phyloP scores from a whole-genome alignment of 2,329 filamentous ascomycete genomes.

The Botrytis galanthina region DNA sequence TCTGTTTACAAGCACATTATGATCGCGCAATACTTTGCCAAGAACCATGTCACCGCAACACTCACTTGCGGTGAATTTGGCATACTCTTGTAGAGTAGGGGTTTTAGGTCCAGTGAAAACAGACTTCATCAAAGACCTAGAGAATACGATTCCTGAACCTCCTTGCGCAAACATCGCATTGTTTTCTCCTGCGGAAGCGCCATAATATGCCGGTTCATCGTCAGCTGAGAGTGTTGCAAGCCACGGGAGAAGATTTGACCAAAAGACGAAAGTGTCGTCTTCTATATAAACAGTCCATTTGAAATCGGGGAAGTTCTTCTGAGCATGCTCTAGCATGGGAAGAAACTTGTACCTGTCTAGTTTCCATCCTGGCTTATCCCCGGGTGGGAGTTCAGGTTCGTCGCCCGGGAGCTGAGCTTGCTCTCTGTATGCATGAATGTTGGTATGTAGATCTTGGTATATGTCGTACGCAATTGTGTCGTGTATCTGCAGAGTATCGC shows the following conservation, averaged over 20 bases:
- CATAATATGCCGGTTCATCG: conserved; percentile 18
- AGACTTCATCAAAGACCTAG: conserved; percentile 19
- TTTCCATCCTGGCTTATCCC: conserved; percentile 16
- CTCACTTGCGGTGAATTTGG: conserved; percentile 8
- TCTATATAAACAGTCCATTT: conserved; percentile 27
- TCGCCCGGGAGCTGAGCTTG: conserved; percentile 21
- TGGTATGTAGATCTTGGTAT: conserved; percentile 10
- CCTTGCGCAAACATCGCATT: conserved; percentile 23
- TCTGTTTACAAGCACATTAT: conserved; percentile 18
- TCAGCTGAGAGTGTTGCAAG: conserved; percentile 16
- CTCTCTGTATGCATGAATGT: conserved; percentile 18
- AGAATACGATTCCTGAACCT: conserved; percentile 22
- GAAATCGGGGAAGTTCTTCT: conserved; percentile 3
- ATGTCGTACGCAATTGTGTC: conserved; percentile 13
- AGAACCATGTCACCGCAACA: conserved; percentile 25
- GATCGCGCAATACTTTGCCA: conserved; percentile 21
- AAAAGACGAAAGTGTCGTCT: conserved; percentile 23
- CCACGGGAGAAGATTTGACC: conserved; percentile 12
- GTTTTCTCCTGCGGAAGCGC: conserved; percentile 7
- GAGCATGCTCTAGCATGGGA: conserved; percentile 21
- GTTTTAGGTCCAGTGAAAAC: conserved; percentile 15
- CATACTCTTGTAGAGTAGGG: conserved; percentile 18
- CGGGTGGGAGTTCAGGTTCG: conserved; percentile 10
- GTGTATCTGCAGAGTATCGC: conserved; percentile 5
- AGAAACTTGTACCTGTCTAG: conserved; percentile 25